phyloP scores from a whole-genome alignment of 2,329 filamentous ascomycete species.

The Fonsecaea multimorphosa region DNA sequence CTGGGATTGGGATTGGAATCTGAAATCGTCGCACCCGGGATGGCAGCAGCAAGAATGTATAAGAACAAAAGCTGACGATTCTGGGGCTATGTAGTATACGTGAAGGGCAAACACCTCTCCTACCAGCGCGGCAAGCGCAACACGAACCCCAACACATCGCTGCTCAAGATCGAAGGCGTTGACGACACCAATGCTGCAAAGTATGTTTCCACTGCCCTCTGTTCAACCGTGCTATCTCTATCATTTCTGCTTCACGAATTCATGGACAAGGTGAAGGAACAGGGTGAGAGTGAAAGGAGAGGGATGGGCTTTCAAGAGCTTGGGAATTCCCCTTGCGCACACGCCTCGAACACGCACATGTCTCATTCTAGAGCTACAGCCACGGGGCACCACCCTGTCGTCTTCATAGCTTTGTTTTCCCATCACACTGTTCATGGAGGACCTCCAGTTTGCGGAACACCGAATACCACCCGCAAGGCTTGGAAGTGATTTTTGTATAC shows the following conservation, averaged over 20 bases:
- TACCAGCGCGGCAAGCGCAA: conserved; percentile 95
- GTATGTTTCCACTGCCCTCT: conserved; percentile 56
- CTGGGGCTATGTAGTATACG: conserved; percentile 68
- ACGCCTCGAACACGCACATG: not conserved
- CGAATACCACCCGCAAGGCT: not conserved
- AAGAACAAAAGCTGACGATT: conserved; percentile 39
- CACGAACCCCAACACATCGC: conserved; percentile 84
- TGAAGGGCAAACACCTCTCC: conserved; percentile 97
- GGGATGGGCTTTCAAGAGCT: not conserved
- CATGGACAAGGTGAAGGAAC: not conserved
- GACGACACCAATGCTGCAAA: conserved; percentile 86
- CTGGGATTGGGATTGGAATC: not conserved
- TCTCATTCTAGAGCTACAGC: not conserved
- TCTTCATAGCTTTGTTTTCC: not conserved
- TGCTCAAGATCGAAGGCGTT: conserved; percentile 99
- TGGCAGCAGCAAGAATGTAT: not conserved
- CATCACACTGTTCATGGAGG: not conserved
- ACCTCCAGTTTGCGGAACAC: not conserved
- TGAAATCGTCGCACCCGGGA: not conserved
- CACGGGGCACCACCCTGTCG: not conserved
- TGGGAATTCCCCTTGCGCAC: not conserved
- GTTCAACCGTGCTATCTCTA: not conserved
- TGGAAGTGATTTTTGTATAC: conserved; percentile 1
- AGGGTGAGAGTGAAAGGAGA: not conserved
- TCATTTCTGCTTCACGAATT: not conserved